Conservation (phyloP, 306 rosid genomes). For the Gleditsia sinensis region DNA sequence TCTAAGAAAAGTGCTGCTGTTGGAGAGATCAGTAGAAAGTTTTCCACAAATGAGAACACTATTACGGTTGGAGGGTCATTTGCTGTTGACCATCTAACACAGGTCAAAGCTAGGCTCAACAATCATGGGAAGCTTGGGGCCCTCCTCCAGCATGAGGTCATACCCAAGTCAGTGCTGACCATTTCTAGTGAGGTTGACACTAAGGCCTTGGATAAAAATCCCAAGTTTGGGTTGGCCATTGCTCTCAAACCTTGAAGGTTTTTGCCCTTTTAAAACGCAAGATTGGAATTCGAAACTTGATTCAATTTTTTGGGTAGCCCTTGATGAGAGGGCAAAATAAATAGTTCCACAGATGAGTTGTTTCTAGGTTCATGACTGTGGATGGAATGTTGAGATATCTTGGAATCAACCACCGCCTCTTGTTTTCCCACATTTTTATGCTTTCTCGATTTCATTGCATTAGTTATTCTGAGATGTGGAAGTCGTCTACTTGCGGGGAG, state of each 20-base stretch:
- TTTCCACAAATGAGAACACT: constrained; percentile 88
- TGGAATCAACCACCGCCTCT: constrained; percentile 32
- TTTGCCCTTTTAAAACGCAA: constrained; percentile 18
- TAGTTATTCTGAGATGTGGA: constrained; percentile 43
- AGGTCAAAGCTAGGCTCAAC: constrained; percentile 87
- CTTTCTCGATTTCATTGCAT: constrained; percentile 24
- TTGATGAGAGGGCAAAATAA: constrained; percentile 63
- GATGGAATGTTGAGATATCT: constrained; percentile 49
- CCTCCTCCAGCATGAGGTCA: constrained; percentile 82
- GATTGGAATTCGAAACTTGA: constrained; percentile 37
- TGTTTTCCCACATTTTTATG: constrained; percentile 32
- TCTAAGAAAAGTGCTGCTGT: constrained; percentile 79
- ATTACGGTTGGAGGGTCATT: constrained; percentile 85
- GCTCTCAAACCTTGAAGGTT: constrained; percentile 84
- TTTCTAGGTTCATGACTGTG: constrained; percentile 47
- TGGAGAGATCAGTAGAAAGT: constrained; percentile 72
- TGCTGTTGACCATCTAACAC: constrained; percentile 74
- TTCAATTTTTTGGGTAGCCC: constrained; percentile 73
- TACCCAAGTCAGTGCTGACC: constrained; percentile 87
- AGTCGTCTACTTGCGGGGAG: constrained; percentile 36
- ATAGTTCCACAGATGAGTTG: constrained; percentile 60
- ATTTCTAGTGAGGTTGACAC: constrained; percentile 93
- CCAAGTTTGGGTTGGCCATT: constrained; percentile 85
- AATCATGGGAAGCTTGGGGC: constrained; percentile 83
- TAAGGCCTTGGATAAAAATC: constrained; percentile 74